A percentile compares a stretch with the other conserved stretches of the same genome.
These are phyloP conservation scores for Coniosporium tulheliwenetii DNA, from an alignment of 2,329 filamentous ascomycete species.

Conservation along the genomic window DNA sequence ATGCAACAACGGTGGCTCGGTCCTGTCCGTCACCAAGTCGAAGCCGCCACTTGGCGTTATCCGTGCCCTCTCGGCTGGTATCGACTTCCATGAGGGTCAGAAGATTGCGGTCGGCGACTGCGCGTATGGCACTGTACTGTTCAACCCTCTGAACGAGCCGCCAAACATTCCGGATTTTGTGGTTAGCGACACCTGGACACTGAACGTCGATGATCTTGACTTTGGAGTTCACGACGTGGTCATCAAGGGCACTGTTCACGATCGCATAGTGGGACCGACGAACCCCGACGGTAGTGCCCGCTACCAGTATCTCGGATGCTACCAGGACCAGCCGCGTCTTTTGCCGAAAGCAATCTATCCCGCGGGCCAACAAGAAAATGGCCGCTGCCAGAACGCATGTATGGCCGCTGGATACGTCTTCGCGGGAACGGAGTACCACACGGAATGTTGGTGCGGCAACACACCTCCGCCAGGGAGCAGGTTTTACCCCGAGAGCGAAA, in stretches of 20 bases:
- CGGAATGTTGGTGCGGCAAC: constrained; percentile 11
- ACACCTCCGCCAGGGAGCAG: constrained; percentile 3
- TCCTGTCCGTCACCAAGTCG: constrained; percentile 21
- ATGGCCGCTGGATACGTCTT: constrained; percentile 9
- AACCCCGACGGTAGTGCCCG: constrained; percentile 9
- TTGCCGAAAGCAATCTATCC: constrained; percentile 12
- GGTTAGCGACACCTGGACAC: constrained; percentile 17
- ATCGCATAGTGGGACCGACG: constrained; percentile 20
- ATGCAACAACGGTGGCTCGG: constrained; percentile 22
- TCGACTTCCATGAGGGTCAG: constrained; percentile 14
- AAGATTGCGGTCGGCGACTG: constrained; percentile 11
- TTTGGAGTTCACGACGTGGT: constrained; percentile 23
- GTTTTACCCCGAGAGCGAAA: constrained; percentile 2
- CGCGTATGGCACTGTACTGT: constrained; percentile 12
- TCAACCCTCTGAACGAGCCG: constrained; percentile 9
- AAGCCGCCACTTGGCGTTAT: constrained; percentile 16
- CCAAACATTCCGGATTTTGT: constrained; percentile 11
- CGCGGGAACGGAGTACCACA: constrained; percentile 9
- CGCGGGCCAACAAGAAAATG: constrained; percentile 10
- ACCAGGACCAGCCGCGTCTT: constrained; percentile 14
- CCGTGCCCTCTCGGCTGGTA: constrained; percentile 5
- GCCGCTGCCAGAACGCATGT: constrained; percentile 12
- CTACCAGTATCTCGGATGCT: constrained; percentile 18
- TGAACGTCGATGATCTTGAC: constrained; percentile 25
- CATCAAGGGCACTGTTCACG: constrained; percentile 17